These are phyloP conservation scores for Barnettozyma populi DNA, from an alignment of 805 yeast species.

Conservation along the genomic window DNA sequence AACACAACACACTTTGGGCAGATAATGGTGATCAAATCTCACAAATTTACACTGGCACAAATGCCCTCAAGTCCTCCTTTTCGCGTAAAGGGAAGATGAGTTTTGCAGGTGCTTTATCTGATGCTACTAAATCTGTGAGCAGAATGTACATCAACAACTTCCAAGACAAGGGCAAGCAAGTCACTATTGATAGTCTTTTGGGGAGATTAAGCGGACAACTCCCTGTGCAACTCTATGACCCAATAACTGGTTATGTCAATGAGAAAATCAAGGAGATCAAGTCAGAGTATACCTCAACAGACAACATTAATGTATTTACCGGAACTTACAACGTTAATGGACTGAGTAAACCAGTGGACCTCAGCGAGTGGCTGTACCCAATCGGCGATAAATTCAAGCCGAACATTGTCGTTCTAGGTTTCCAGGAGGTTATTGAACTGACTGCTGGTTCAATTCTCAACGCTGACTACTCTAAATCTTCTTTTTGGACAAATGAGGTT, in stretches of 20 bases:
- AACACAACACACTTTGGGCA: conserved; percentile 91
- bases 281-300: conserved; percentile 49
- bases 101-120: conserved; percentile 93
- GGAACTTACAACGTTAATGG: conserved; percentile 93
- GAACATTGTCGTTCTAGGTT: conserved; percentile 81
- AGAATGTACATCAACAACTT: conserved; percentile 94
- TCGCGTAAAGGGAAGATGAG: conserved; percentile 96
- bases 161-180: conserved; percentile 86
- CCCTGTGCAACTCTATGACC: conserved; percentile 78
- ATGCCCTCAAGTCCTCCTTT: conserved; percentile 91
- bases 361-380: conserved; percentile 80
- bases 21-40: conserved; percentile 97
- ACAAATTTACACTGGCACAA: conserved; percentile 95
- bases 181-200: conserved; percentile 78
- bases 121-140: conserved; percentile 92
- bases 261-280: conserved; percentile 45
- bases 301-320: conserved; percentile 58
- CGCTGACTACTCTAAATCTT: conserved; percentile 74
- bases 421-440: conserved; percentile 91
- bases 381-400: conserved; percentile 52
- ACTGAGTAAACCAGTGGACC: conserved; percentile 47
- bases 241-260: conserved; percentile 78
- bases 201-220: conserved; percentile 74
- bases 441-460: conserved; percentile 87
- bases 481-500: conserved; percentile 73